Evolutionary conservation across 2,329 filamentous ascomycete species (phyloP).

Genomic region (Seiridium unicorne): DNA sequence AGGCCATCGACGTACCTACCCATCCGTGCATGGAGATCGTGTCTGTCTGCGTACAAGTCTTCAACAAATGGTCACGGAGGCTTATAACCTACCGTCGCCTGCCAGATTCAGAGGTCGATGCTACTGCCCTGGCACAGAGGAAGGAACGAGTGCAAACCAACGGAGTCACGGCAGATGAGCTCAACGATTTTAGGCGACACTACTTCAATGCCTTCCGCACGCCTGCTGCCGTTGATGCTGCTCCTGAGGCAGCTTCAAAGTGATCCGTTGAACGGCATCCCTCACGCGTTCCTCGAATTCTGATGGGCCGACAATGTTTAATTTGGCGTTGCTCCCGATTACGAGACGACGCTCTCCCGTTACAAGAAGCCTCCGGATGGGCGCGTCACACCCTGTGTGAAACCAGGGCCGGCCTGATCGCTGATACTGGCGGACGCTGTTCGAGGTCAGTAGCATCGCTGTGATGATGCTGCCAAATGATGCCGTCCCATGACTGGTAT

Average conservation of each 20-base stretch:
- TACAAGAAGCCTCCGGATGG: too few relatives aligned
- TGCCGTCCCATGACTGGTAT: too few relatives aligned
- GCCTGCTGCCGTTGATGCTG: conserved; percentile 2
- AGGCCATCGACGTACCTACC: conserved; percentile 72
- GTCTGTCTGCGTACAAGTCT: conserved; percentile 77
- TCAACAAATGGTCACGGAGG: conserved; percentile 89
- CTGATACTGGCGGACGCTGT: too few relatives aligned
- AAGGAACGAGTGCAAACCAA: conserved; percentile 26
- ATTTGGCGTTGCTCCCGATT: too few relatives aligned
- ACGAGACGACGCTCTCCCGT: too few relatives aligned
- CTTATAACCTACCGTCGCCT: conserved; percentile 82
- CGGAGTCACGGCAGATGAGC: conserved; percentile 55
- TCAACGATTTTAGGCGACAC: conserved; percentile 58
- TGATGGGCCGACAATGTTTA: background rate
- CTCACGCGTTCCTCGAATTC: background rate
- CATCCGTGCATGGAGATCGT: conserved; percentile 75
- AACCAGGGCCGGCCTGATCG: too few relatives aligned
- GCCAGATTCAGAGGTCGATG: conserved; percentile 55
- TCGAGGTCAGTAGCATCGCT: too few relatives aligned
- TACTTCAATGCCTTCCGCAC: conserved; percentile 55
- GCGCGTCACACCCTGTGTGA: too few relatives aligned
- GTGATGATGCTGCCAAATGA: too few relatives aligned
- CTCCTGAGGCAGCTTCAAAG: conserved; percentile 4
- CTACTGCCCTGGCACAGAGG: conserved; percentile 34
- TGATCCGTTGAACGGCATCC: background rate